These are phyloP conservation scores for Xylaria sp. DNA, from an alignment of 2,329 filamentous ascomycete species.

Conservation along the genomic window DNA sequence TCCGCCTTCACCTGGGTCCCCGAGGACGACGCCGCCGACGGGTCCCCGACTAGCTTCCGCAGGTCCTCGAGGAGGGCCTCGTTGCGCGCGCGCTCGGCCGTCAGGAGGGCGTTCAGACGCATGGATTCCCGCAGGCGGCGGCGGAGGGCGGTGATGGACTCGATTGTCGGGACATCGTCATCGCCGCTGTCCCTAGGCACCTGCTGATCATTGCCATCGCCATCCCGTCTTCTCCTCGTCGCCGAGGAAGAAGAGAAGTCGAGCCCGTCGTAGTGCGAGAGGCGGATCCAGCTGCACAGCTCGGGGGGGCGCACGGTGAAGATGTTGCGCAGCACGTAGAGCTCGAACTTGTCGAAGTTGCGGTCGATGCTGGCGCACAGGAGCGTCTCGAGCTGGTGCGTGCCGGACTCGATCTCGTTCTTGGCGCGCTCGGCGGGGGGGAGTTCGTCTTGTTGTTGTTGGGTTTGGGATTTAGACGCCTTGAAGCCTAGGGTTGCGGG, in stretches of 20 bases:
- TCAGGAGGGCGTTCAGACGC: constrained; percentile 68
- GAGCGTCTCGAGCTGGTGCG: constrained; percentile 84
- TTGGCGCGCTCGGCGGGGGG: constrained; percentile 55
- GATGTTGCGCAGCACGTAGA: constrained; percentile 90
- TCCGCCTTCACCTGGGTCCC: constrained; percentile 39
- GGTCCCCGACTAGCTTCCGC: constrained; percentile 47
- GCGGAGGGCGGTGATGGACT: constrained; percentile 76
- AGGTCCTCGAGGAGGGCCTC: constrained; percentile 49
- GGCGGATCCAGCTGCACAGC: constrained; percentile 75
- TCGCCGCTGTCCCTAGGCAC: not conserved
- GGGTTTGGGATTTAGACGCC: constrained; percentile 32
- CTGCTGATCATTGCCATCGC: not conserved
- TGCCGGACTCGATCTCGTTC: constrained; percentile 85
- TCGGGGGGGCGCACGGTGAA: constrained; percentile 75
- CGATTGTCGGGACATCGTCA: constrained; percentile 62
- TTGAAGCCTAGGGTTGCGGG: constrained; percentile 85
- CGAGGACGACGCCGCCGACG: constrained; percentile 6
- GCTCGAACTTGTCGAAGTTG: constrained; percentile 86
- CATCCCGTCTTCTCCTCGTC: not conserved
- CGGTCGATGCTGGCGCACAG: constrained; percentile 84
- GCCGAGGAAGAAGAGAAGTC: constrained; percentile 57
- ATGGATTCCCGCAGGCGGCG: constrained; percentile 69
- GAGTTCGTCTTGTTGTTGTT: constrained; percentile 50
- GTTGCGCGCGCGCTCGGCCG: constrained; percentile 60
- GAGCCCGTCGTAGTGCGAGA: constrained; percentile 84